Evolutionary conservation across 2,329 filamentous ascomycete genomes (phyloP), one percentile per base, ranked within the genome.

Genomic region (Pseudopyricularia javanii): DNA sequence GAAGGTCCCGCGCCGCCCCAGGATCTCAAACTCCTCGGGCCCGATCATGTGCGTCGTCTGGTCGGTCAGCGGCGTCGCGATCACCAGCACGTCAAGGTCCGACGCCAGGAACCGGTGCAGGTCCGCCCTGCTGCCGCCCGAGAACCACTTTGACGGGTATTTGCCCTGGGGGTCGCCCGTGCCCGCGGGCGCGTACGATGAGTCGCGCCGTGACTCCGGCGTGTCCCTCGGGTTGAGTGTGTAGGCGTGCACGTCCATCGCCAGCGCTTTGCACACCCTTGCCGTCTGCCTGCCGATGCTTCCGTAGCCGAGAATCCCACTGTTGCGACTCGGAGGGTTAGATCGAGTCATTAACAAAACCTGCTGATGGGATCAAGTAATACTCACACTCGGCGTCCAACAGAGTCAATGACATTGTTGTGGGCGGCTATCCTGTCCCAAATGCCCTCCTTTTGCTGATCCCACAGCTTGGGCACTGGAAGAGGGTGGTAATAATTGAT

Each of bases 241-340:
- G 67, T 83, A 86, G 1, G 84, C 85, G 57, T 85, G 70, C 1
- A 88, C 78, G 32, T 79, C 72, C 76, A 85, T 83, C 11, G 83
- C 84, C 59, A 85, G 64, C 4, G 79, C 76, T 7, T 71, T 72
- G 7, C 75, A 74, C 7, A 84, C 71, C 5, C 67, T 64, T 2
- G 70, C 71, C n/a, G 66, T 60, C 49, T 74, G 69, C 4, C 71
- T 62, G 2, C 71, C 71, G 52, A 74, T 73, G 43, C 67, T 68
- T 14, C 72, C 70, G 58, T 74, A 74, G 15, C 71, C 70, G 3
- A 74, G 63, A 48, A 73, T 66, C 22, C 67, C 66, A 1, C 73
- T 75, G 7, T 4, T n/a, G n/a, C n/a, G n/a, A n/a, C n/a, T n/a
- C 6, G 22, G 45, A 24, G 20, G 37, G n/a, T 11, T 7, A 35